phyloP scores from a whole-genome alignment of 2,329 filamentous ascomycete species.

The Fusarium metavorans region DNA sequence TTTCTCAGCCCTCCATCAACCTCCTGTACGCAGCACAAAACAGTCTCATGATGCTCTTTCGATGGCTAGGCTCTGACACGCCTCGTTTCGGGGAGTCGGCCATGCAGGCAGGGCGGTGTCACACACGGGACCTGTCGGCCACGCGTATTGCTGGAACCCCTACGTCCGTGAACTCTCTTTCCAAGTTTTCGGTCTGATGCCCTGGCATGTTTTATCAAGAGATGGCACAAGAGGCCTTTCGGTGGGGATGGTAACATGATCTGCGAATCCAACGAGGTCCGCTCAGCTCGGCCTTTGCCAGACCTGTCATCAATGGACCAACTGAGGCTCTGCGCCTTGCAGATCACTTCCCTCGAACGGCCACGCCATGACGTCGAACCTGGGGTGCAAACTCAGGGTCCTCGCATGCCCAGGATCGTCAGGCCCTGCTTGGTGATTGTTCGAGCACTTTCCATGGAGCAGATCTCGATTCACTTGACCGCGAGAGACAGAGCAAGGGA shows the following conservation, averaged over 20 bases:
- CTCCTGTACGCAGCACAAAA: background rate
- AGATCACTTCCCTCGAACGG: conserved; percentile 28
- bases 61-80: background rate
- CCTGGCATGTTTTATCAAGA: background rate
- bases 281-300: background rate
- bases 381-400: conserved; percentile 34
- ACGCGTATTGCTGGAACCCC: conserved; percentile 5
- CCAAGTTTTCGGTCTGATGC: conserved; percentile 18
- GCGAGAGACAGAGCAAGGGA: conserved; percentile 1
- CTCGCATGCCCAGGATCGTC: conserved; percentile 3
- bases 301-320: conserved; percentile 7
- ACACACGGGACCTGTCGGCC: background rate
- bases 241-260: background rate
- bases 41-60: conserved; percentile 18
- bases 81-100: conserved; percentile 12
- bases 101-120: background rate
- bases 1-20: background rate
- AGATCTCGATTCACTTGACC: conserved; percentile 18
- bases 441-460: conserved; percentile 27
- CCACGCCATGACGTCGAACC: conserved; percentile 31
- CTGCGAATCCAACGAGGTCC: background rate
- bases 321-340: conserved; percentile 32
- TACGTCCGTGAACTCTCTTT: background rate
- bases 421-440: conserved; percentile 11
- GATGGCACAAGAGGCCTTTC: background rate